A percentile compares a stretch with the other conserved stretches of the same genome.
phyloP scores from a whole-genome alignment of 2,329 filamentous ascomycete species.

The Ceratocystis albifundus region DNA sequence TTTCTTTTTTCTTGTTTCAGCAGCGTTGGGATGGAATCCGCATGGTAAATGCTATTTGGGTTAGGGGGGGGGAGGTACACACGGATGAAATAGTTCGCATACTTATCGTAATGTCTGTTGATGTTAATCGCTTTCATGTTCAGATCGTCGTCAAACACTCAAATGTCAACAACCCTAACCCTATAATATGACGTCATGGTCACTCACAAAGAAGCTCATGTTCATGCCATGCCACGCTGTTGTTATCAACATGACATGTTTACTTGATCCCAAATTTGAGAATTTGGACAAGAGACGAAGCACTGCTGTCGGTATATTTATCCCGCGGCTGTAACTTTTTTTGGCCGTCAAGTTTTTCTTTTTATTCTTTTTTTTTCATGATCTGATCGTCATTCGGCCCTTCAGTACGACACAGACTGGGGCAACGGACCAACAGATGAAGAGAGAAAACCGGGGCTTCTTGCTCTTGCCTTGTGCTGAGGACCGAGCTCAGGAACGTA shows the following conservation, averaged over 20 bases:
- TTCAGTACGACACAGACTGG: not conserved
- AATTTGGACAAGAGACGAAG: too few relatives aligned
- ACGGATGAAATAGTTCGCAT: not conserved
- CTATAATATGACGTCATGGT: not conserved
- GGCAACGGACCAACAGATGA: not conserved
- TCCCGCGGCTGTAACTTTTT: not conserved
- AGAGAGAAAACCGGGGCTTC: constrained; percentile 7
- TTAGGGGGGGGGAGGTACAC: too few relatives aligned
- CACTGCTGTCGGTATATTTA: too few relatives aligned
- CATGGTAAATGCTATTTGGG: not conserved
- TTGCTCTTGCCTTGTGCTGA: not conserved
- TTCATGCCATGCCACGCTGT: too few relatives aligned
- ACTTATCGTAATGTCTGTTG: constrained; percentile 5
- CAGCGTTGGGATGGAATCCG: not conserved
- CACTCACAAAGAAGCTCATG: too few relatives aligned
- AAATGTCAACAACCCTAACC: not conserved
- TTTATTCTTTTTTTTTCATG: not conserved
- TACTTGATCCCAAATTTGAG: too few relatives aligned
- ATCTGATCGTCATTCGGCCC: constrained; percentile 1
- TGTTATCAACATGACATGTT: too few relatives aligned
- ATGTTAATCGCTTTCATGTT: not conserved
- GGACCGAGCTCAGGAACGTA: constrained; percentile 6
- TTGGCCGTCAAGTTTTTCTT: not conserved
- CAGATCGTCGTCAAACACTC: not conserved
- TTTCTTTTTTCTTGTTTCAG: not conserved